These are phyloP conservation scores for Pyricularia sp. DNA, from an alignment of 2,329 filamentous ascomycete species.

Conservation along the genomic window DNA sequence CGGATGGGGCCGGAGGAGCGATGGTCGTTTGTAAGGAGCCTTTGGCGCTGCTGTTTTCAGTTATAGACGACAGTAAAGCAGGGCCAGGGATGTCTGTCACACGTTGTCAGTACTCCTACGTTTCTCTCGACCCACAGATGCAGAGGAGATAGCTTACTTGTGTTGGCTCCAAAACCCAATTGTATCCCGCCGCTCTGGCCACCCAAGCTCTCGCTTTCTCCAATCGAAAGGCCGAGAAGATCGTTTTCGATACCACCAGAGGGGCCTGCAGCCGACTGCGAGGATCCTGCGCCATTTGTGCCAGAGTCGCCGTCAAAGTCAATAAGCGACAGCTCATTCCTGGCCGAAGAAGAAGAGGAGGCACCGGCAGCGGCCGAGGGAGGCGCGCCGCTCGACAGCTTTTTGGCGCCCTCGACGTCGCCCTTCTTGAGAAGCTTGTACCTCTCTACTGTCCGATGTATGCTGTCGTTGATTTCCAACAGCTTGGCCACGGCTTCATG, in stretches of 20 bases:
- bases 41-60: constrained; percentile 49
- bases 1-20: constrained; percentile 21
- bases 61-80: constrained; percentile 54
- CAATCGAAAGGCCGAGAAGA: constrained; percentile 77
- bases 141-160: constrained; percentile 34
- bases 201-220: constrained; percentile 55
- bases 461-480: constrained; percentile 96
- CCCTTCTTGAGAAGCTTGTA: constrained; percentile 97
- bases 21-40: constrained; percentile 20
- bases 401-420: constrained; percentile 73
- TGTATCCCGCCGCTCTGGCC: constrained; percentile 69
- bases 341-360: constrained; percentile 50
- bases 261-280: constrained; percentile 30
- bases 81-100: constrained; percentile 52
- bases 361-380: constrained; percentile 35
- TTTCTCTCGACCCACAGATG: background rate
- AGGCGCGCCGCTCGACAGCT: constrained; percentile 71
- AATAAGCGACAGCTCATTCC: constrained; percentile 79
- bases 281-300: constrained; percentile 33
- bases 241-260: constrained; percentile 76
- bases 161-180: constrained; percentile 65
- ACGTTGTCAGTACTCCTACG: constrained; percentile 14
- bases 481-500: constrained; percentile 92
- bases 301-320: constrained; percentile 64
- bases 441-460: constrained; percentile 89